Evolutionary conservation across 108 stramenopile species (phyloP).

Genomic region (Discostella stelligeroides): DNA sequence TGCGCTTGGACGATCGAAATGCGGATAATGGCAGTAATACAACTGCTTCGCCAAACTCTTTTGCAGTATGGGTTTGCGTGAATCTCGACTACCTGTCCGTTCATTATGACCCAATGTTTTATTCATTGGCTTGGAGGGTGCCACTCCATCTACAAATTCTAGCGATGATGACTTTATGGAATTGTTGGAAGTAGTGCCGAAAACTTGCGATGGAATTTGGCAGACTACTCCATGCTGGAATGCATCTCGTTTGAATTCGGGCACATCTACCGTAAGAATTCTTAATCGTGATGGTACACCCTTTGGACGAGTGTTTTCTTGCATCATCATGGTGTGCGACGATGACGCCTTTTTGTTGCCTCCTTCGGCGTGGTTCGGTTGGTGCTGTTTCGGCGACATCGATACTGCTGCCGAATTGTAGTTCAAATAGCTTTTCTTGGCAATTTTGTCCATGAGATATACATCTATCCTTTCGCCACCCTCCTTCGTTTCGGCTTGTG

Average conservation of each 20-base stretch:
- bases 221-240: slow-evolving; percentile 36
- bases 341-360: slow-evolving; percentile 1
- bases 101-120: slow-evolving; percentile 1
- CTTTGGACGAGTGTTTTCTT: slow-evolving; percentile 36
- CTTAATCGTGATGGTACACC: slow-evolving; percentile 65
- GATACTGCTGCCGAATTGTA: slow-evolving; percentile 13
- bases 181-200: background rate
- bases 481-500: slow-evolving; percentile 13
- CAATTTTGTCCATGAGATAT: slow-evolving; percentile 75
- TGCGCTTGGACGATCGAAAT: background rate
- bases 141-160: slow-evolving; percentile 53
- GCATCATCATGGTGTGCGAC: background rate
- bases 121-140: slow-evolving; percentile 55
- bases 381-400: background rate
- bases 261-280: slow-evolving; percentile 68
- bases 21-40: slow-evolving; percentile 44
- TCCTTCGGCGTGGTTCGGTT: background rate
- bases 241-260: slow-evolving; percentile 59
- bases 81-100: slow-evolving; percentile 23
- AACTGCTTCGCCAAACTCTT: slow-evolving; percentile 63
- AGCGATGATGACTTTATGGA: background rate
- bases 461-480: slow-evolving; percentile 36
- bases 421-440: slow-evolving; percentile 61
- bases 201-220: slow-evolving; percentile 34
- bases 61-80: slow-evolving; percentile 55